A percentile compares a stretch with the other conserved stretches of the same genome.
Evolutionary conservation across 1,284 basidiomycete genomes (phyloP).

Genomic region (Amylostereum areolatum): DNA sequence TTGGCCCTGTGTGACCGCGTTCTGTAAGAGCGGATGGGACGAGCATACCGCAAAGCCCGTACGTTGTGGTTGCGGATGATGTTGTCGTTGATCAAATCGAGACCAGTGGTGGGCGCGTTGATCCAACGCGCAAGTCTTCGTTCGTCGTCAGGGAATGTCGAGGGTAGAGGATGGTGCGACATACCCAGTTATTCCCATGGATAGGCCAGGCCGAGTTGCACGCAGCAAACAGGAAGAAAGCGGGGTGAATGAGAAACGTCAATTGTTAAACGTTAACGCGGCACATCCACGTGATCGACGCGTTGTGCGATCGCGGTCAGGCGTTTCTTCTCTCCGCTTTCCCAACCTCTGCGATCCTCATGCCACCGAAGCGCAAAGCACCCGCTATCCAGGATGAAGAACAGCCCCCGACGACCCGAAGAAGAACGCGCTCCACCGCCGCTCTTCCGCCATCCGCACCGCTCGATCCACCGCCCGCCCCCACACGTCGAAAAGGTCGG

Average conservation of each 20-base stretch:
- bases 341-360: slow-evolving; percentile 13
- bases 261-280: background rate
- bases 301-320: background rate
- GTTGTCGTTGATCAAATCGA: slow-evolving; percentile 63
- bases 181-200: slow-evolving; percentile 61
- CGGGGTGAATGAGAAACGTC: background rate
- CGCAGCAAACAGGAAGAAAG: slow-evolving; percentile 6
- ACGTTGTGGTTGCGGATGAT: slow-evolving; percentile 65
- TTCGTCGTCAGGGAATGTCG: background rate
- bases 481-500: no score
- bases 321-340: background rate
- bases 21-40: slow-evolving; percentile 4
- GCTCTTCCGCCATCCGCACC: background rate
- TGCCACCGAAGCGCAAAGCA: slow-evolving; percentile 49
- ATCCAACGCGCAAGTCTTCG: slow-evolving; percentile 69
- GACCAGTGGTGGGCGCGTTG: slow-evolving; percentile 65
- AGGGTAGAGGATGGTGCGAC: slow-evolving; percentile 9
- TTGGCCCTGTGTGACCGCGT: slow-evolving; percentile 37
- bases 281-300: background rate
- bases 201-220: slow-evolving; percentile 5
- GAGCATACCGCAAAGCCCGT: slow-evolving; percentile 1
- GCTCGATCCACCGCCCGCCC: background rate
- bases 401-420: slow-evolving; percentile 13
- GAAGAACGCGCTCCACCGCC: slow-evolving; percentile 17
- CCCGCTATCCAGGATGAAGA: slow-evolving; percentile 8